Percentiles rank a stretch among this genome's conserved stretches.
Conservation (phyloP, 306 rosid genomes). For the Vachellia collinsii region DNA sequence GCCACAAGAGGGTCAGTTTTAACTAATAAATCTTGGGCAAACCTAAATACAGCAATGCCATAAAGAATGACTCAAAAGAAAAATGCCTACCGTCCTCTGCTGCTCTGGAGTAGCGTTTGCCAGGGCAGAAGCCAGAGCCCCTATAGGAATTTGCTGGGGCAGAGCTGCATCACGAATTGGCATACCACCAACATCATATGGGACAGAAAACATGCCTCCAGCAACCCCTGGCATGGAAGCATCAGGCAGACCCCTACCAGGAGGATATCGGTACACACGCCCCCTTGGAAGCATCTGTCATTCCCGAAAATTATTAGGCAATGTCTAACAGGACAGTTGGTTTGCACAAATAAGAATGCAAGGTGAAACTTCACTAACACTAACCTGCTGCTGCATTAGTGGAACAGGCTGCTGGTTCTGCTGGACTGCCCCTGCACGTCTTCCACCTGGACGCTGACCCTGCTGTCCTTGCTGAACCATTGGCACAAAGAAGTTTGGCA, state of each 20-base stretch:
- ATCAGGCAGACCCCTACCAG: conserved; percentile 86
- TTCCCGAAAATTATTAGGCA: conserved; percentile 32
- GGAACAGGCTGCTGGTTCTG: conserved; percentile 92
- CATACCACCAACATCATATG: conserved; percentile 84
- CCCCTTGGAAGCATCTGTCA: conserved; percentile 92
- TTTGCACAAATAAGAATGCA: neutral
- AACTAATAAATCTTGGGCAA: neutral
- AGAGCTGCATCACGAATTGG: conserved; percentile 76
- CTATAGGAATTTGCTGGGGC: conserved; percentile 84
- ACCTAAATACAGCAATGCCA: neutral
- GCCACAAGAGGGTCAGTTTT: conserved; percentile 28
- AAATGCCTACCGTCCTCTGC: conserved; percentile 74
- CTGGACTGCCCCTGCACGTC: conserved; percentile 82
- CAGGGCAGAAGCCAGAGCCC: conserved; percentile 92
- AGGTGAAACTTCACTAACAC: conserved; percentile 40
- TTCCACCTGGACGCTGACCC: conserved; percentile 95
- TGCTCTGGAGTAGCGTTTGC: conserved; percentile 96
- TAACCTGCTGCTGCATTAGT: conserved; percentile 90
- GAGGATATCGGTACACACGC: conserved; percentile 89
- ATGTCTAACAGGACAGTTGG: neutral
- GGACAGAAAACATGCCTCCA: conserved; percentile 97
- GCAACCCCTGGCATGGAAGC: conserved; percentile 90
- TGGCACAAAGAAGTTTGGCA: conserved; percentile 93
- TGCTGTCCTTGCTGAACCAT: conserved; percentile 99
- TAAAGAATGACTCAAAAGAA: neutral